Evolutionary conservation across 805 yeast species (phyloP), one percentile per base, ranked within the genome.

Genomic region (Kuraishia hungarica): DNA sequence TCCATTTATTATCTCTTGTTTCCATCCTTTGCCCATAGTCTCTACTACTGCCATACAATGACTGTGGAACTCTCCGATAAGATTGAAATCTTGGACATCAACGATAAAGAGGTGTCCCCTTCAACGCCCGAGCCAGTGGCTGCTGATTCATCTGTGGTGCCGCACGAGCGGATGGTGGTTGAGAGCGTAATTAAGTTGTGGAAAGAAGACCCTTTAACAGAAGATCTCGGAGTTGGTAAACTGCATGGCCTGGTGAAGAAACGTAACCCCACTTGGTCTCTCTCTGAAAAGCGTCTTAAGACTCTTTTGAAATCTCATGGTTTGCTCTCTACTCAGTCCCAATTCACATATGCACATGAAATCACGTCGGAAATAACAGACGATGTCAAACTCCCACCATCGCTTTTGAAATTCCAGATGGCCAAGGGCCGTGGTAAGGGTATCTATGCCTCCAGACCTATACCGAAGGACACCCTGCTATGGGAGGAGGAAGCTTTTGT

Each of bases 121-220:
- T 19, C 52, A 10, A 52, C 49, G 11, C 66, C n/a, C n/a, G n/a
- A 57, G 48, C 65, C 67, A n/a, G n/a, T n/a, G 2, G 51, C 60
- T 4, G 43, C 8, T 35, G 43, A 35, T 17, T 35, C 43, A 7
- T 35, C 43, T 8, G 43, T 35, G 43, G 64, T 61, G 2, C 72
- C 72, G 1, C 62, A 77, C 54, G 82, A 78, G 52, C 71, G 86
- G 49, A 82, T 83, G 65, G 72, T 85, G 11, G 80, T 84, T 35
- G 82, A 80, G 54, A 79, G 77, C 39, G 82, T 86, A n/a, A 77
- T 85, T 48, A 71, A 74, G 5, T 66, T 86, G 10, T 87, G 94
- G 93, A 82, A 81, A 59, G 75, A 76, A 53, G 89, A 86, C 60
- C 84, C 89, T 1, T 68, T 75, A 1, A 77, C 83, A 24, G 91